These are phyloP conservation scores for Pisolithus albus DNA, from an alignment of 768 basidiomycete species.

Conservation along the genomic window DNA sequence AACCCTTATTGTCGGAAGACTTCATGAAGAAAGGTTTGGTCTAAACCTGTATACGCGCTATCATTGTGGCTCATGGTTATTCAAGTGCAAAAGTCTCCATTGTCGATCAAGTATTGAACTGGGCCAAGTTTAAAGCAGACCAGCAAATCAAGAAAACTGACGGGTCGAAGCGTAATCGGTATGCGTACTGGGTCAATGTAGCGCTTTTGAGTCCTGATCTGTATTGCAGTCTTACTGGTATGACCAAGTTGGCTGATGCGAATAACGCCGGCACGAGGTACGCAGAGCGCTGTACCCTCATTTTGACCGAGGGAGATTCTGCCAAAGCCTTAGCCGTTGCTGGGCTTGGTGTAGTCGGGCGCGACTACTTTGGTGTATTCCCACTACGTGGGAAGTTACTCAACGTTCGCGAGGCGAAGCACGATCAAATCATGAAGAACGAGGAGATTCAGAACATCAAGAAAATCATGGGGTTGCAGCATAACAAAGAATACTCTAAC, in stretches of 20 bases:
- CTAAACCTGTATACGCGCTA: background rate
- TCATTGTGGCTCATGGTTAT: background rate
- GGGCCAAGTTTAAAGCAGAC: constrained; percentile 97
- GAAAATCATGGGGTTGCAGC: constrained; percentile 95
- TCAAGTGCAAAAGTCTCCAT: constrained; percentile 83
- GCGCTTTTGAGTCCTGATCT: constrained; percentile 4
- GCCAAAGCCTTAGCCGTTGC: constrained; percentile 96
- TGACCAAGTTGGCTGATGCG: constrained; percentile 92
- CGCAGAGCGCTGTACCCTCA: constrained; percentile 83
- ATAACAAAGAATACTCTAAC: constrained; percentile 81
- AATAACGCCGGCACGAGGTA: constrained; percentile 90
- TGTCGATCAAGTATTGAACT: constrained; percentile 86
- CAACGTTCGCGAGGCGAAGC: constrained; percentile 94
- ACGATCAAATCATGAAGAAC: constrained; percentile 97
- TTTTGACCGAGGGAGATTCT: constrained; percentile 98
- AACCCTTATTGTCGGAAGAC: constrained; percentile 77
- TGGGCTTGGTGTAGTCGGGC: constrained; percentile 89
- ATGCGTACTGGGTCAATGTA: constrained; percentile 11
- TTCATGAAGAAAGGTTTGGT: constrained; percentile 90
- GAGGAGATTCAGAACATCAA: constrained; percentile 96
- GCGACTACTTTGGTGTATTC: constrained; percentile 97
- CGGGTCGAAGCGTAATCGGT: constrained; percentile 84
- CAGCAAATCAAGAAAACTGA: constrained; percentile 96
- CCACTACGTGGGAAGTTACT: constrained; percentile 94
- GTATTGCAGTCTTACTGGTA: constrained; percentile 65